phyloP scores from a whole-genome alignment of 1,139 yeast genomes.

The Kodamaea sp. region DNA sequence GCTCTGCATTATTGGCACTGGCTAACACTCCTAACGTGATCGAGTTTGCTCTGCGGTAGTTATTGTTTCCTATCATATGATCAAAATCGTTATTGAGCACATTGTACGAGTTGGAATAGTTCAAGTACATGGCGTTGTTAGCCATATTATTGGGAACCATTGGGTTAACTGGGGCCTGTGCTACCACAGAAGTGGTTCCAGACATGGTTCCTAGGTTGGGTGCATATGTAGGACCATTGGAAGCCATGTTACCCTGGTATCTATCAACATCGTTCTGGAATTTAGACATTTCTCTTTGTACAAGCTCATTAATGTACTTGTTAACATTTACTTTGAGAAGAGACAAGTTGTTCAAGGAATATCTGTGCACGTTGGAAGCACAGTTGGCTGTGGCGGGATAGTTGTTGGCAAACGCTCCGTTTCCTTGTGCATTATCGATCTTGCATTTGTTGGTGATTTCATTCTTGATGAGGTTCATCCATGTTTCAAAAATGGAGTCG shows the following conservation, averaged over 20 bases:
- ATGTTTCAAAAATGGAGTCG: constrained; percentile 28
- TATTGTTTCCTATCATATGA: constrained; percentile 8
- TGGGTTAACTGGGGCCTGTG: neutral
- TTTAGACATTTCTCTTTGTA: constrained; percentile 12
- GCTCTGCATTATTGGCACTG: constrained; percentile 5
- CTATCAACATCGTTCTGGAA: constrained; percentile 10
- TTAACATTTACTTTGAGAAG: constrained; percentile 17
- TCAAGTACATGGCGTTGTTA: constrained; percentile 8
- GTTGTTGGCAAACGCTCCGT: neutral
- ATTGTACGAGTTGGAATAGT: constrained; percentile 10
- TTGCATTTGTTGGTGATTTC: constrained; percentile 11
- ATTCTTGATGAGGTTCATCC: constrained; percentile 22
- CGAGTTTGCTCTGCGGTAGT: constrained; percentile 14
- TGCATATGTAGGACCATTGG: neutral
- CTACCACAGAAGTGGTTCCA: neutral
- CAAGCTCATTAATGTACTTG: constrained; percentile 21
- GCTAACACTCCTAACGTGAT: constrained; percentile 14
- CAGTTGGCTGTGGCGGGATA: constrained; percentile 2
- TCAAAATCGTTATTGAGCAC: constrained; percentile 11
- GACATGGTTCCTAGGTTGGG: neutral
- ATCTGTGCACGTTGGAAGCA: constrained; percentile 8
- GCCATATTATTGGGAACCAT: constrained; percentile 1
- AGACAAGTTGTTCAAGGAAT: constrained; percentile 15
- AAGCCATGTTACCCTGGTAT: neutral
- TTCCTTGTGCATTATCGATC: constrained; percentile 1